Percentiles rank a stretch among this genome's conserved stretches.
Evolutionary conservation across 495 filamentous ascomycete species (phyloP).

Genomic region (Aspergillus leporis): DNA sequence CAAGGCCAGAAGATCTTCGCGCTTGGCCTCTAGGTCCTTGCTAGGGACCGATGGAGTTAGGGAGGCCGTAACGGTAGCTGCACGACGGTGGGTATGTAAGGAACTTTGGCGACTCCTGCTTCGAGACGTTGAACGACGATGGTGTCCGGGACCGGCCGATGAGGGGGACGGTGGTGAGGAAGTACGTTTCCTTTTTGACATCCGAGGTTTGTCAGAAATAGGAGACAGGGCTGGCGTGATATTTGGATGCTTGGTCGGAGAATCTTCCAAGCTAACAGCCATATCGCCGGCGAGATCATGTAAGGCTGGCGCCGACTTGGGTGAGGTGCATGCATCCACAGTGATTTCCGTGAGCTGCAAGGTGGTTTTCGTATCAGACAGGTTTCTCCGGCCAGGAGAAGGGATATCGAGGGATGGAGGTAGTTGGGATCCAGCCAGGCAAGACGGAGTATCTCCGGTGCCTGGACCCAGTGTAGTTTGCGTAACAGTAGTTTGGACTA

Average conservation of each 20-base stretch:
- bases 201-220: conserved; percentile 12
- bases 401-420: conserved; percentile 7
- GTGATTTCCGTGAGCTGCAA: conserved; percentile 13
- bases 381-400: not conserved
- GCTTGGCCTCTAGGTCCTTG: conserved; percentile 25
- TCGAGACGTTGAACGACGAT: conserved; percentile 34
- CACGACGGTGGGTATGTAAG: conserved; percentile 33
- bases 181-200: conserved; percentile 20
- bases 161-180: conserved; percentile 31
- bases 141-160: conserved; percentile 26
- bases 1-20: conserved; percentile 42
- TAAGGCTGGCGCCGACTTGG: conserved; percentile 1
- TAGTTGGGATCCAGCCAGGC: conserved; percentile 2
- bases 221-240: conserved; percentile 3
- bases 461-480: conserved; percentile 16
- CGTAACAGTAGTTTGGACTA: conserved; percentile 10
- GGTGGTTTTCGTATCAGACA: conserved; percentile 11
- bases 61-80: conserved; percentile 22
- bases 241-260: conserved; percentile 1
- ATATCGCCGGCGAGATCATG: conserved; percentile 10
- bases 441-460: conserved; percentile 9
- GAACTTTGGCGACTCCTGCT: conserved; percentile 38
- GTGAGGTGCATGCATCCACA: conserved; percentile 10
- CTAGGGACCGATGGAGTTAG: conserved; percentile 32
- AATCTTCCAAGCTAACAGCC: not conserved